Base-by-base conservation (phyloP, 2,329 filamentous ascomycete genomes). In the Fusarium stilboides region DNA sequence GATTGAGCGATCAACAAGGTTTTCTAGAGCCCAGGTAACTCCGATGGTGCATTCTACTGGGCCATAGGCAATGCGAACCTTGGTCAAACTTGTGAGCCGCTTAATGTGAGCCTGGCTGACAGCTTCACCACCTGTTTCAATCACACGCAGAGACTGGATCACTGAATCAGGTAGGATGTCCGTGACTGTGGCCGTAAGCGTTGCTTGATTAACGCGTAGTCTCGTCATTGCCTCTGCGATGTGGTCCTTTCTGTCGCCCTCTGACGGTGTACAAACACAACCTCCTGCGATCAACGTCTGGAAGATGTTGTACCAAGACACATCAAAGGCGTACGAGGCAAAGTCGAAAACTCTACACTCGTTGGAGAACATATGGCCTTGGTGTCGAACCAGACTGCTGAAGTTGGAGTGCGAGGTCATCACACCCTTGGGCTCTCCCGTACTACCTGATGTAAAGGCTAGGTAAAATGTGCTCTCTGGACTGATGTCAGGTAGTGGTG, bases 171-270 rank as follows among this genome's bases (percentile, higher is more conserved):
- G 14, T 13, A 46, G n/a, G 4, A n/a, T 14, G 31, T 26, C 15
- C 5, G 24, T 26, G 4, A 46, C 43, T 8, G 43, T 46, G n/a
- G 43, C 17, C 2, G 43, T 46, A 7, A 46, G 24, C 8, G 17
- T 28, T 9, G 20, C 14, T 12, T 10, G 17, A 26, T 26, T 46
- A 19, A n/a, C 19, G 14, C n/a, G 8, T 10, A 49, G 31, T 20
- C 19, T 83, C 81, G 82, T 81, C n/a, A 79, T 81, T 10, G 78
- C 78, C 31, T 79, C 79, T 19, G 85, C 68, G 55, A 84, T 77
- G 56, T 86, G 84, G 56, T 85, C 78, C 6, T 85, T 81, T 47
- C 86, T 82, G 26, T 83, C 79, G 17, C 87, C 85, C 1, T 83
- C 85, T 2, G 85, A 26, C 6, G 43, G 84, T 14, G 87, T 83